phyloP scores from a whole-genome alignment of 2,329 filamentous ascomycete species.

The Colletotrichum spinosum region DNA sequence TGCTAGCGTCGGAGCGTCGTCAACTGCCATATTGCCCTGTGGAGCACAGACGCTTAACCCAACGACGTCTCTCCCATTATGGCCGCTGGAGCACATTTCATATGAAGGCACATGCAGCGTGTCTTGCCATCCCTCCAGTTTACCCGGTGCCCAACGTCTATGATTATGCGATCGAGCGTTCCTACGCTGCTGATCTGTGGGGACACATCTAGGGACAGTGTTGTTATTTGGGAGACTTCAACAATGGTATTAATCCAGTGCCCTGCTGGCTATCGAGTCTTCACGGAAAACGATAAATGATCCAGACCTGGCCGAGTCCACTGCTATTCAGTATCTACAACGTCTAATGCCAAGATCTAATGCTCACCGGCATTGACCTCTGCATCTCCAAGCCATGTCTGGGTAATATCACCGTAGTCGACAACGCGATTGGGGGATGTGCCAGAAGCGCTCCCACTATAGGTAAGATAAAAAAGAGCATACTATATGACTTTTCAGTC shows the following conservation, averaged over 20 bases:
- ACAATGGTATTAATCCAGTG: conserved; percentile 59
- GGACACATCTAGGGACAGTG: no score
- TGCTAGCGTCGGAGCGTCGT: conserved; percentile 17
- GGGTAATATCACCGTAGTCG: conserved; percentile 70
- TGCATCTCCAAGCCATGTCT: conserved; percentile 71
- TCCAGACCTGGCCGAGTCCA: conserved; percentile 72
- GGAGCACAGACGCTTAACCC: conserved; percentile 1
- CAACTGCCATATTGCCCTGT: neutral
- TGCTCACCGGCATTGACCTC: no score
- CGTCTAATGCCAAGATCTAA: no score
- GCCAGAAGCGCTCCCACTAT: conserved; percentile 71
- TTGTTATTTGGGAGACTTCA: no score
- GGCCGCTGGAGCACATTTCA: no score
- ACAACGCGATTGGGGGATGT: conserved; percentile 69
- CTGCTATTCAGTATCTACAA: conserved; percentile 56
- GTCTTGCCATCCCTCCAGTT: no score
- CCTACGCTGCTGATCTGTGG: no score
- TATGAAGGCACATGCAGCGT: no score
- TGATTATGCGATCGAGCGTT: no score
- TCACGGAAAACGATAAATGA: conserved; percentile 72
- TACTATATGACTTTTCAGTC: no score
- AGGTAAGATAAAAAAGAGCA: conserved; percentile 47
- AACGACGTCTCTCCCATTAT: neutral
- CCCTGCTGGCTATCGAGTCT: conserved; percentile 66
- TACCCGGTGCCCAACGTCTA: no score